Conservation (phyloP, 257 asterid genomes). For the Dorcoceras hygrometricum region DNA sequence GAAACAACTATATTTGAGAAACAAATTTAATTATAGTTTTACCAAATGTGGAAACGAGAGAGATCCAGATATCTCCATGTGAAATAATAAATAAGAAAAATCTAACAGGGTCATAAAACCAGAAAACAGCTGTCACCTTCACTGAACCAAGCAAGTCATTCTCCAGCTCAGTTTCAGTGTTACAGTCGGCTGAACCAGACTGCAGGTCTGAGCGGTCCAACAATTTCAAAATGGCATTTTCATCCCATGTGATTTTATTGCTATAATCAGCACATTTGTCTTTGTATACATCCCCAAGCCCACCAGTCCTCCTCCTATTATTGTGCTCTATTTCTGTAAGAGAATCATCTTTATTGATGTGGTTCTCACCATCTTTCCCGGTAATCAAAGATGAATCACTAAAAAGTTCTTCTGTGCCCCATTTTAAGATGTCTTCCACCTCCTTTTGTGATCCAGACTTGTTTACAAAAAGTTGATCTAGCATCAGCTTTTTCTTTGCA, state of each 20-base stretch:
- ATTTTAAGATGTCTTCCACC: conserved; percentile 87
- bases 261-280: conserved; percentile 85
- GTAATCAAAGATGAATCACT: conserved; percentile 49
- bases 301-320: conserved; percentile 73
- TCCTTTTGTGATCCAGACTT: conserved; percentile 95
- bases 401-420: conserved; percentile 99
- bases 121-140: conserved; percentile 48
- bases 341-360: conserved; percentile 47
- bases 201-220: conserved; percentile 81
- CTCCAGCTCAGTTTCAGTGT: conserved; percentile 69
- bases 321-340: conserved; percentile 56
- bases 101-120: conserved; percentile 20
- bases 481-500: conserved; percentile 97
- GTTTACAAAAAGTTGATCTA: conserved; percentile 91
- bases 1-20: not conserved
- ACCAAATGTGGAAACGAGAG: conserved; percentile 16
- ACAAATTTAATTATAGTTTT: conserved; percentile 8
- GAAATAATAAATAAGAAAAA: conserved; percentile 18
- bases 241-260: conserved; percentile 84
- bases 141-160: conserved; percentile 95
- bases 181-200: conserved; percentile 72
- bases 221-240: conserved; percentile 73
- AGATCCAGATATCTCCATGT: conserved; percentile 22
- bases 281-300: conserved; percentile 92
- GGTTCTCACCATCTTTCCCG: conserved; percentile 60